These are phyloP conservation scores for Leccinum obscurum DNA, from an alignment of 768 basidiomycete species.

Conservation along the genomic window DNA sequence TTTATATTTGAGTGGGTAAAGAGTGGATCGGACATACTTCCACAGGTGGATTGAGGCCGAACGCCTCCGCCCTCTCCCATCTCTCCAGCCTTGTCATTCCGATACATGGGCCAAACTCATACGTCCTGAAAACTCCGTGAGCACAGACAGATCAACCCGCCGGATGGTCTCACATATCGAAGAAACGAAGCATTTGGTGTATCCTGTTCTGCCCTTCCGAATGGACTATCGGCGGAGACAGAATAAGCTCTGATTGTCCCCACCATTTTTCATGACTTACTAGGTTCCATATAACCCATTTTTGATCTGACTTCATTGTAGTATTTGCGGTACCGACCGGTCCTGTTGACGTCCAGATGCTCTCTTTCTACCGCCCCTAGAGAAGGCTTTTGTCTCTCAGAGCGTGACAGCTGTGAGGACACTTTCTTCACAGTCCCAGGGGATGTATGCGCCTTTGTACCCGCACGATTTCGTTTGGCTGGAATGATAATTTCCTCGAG, in stretches of 20 bases:
- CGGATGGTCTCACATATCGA: conserved; percentile 58
- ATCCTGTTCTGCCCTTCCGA: conserved; percentile 58
- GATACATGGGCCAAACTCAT: conserved; percentile 79
- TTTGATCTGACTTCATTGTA: conserved; percentile 47
- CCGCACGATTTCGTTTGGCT: conserved; percentile 28
- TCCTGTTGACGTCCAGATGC: conserved; percentile 45
- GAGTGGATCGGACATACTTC: conserved; percentile 50
- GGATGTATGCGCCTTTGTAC: conserved; percentile 17
- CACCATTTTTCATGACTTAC: conserved; percentile 42
- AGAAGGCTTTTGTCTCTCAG: conserved; percentile 7
- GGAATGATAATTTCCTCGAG: conserved; percentile 13
- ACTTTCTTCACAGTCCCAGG: conserved; percentile 6
- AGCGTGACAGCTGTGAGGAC: conserved; percentile 1
- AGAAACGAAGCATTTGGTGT: conserved; percentile 73
- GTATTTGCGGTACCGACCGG: conserved; percentile 51
- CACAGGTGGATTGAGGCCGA: conserved; percentile 77
- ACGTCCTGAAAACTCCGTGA: conserved; percentile 48
- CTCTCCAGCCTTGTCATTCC: conserved; percentile 81
- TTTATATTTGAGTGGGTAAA: neutral
- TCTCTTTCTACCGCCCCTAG: conserved; percentile 18
- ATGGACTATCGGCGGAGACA: conserved; percentile 52
- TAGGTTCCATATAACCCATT: conserved; percentile 56
- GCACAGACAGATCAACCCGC: neutral
- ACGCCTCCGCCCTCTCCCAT: conserved; percentile 79
- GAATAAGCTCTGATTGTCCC: conserved; percentile 1